Evolutionary conservation across 176 grass and related monocot genomes (phyloP).

Genomic region (Pontederia crassipes): DNA sequence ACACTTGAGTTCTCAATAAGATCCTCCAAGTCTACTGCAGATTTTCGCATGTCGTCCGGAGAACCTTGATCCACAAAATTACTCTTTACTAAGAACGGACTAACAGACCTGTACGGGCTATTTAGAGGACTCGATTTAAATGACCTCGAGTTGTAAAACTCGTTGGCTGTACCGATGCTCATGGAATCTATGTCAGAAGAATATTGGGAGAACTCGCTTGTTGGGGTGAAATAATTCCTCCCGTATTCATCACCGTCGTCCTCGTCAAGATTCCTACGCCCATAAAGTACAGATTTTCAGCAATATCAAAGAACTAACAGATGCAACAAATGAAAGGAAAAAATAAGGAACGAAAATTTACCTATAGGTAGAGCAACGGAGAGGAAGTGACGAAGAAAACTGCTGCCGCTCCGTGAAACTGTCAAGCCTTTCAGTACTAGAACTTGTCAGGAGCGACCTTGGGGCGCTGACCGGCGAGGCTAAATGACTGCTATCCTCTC

Average conservation of each 20-base stretch:
- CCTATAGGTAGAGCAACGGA: conserved; percentile 32
- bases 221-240: conserved; percentile 38
- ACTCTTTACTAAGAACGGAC: conserved; percentile 27
- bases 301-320: neutral
- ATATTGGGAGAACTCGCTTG: conserved; percentile 45
- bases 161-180: conserved; percentile 44
- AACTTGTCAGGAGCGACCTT: conserved; percentile 34
- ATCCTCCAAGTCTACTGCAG: neutral
- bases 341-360: conserved; percentile 14
- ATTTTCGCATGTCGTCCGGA: conserved; percentile 14
- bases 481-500: conserved; percentile 4
- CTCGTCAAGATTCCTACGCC: conserved; percentile 39
- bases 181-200: conserved; percentile 78
- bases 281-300: conserved; percentile 17
- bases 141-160: conserved; percentile 32
- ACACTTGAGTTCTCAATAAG: neutral
- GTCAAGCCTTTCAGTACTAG: conserved; percentile 14
- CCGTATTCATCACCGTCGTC: conserved; percentile 36
- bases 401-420: conserved; percentile 29
- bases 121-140: conserved; percentile 44
- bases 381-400: conserved; percentile 38
- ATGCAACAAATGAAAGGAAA: neutral
- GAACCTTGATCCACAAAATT: conserved; percentile 31
- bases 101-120: conserved; percentile 45
- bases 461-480: neutral